Evolutionary conservation across 1,284 basidiomycete species (phyloP).

Genomic region (Leccinum griseonigrum): DNA sequence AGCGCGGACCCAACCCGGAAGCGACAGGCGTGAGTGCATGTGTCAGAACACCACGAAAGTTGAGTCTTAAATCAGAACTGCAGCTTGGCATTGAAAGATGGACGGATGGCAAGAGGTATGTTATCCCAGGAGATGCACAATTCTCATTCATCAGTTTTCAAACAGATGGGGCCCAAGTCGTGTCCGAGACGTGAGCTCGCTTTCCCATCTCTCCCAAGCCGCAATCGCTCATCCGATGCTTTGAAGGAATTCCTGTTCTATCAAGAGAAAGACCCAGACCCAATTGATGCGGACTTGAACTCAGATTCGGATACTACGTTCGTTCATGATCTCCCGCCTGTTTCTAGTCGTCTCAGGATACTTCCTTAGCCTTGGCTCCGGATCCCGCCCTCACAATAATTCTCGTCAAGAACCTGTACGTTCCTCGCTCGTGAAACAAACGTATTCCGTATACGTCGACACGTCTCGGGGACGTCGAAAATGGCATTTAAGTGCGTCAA

Average conservation of each 20-base stretch:
- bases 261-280: constrained; percentile 56
- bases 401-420: constrained; percentile 38
- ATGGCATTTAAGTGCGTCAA: constrained; percentile 71
- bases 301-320: constrained; percentile 47
- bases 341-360: constrained; percentile 13
- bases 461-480: constrained; percentile 61
- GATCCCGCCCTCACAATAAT: constrained; percentile 36
- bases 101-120: constrained; percentile 71
- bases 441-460: constrained; percentile 73
- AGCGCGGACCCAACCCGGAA: constrained; percentile 69
- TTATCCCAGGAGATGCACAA: constrained; percentile 27
- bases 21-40: constrained; percentile 54
- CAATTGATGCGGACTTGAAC: constrained; percentile 41
- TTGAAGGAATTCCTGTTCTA: constrained; percentile 74
- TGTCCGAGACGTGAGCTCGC: constrained; percentile 61
- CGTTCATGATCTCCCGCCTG: constrained; percentile 11
- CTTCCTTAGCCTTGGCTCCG: constrained; percentile 31
- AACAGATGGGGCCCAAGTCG: constrained; percentile 71
- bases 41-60: neutral
- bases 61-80: constrained; percentile 6
- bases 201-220: constrained; percentile 3
- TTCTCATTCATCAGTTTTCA: constrained; percentile 22
- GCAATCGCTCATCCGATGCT: constrained; percentile 10
- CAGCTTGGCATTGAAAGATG: constrained; percentile 75
- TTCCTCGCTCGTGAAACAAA: constrained; percentile 69